Conservation (phyloP, 148 eudicot species). For the Chenopodium quinoa region DNA sequence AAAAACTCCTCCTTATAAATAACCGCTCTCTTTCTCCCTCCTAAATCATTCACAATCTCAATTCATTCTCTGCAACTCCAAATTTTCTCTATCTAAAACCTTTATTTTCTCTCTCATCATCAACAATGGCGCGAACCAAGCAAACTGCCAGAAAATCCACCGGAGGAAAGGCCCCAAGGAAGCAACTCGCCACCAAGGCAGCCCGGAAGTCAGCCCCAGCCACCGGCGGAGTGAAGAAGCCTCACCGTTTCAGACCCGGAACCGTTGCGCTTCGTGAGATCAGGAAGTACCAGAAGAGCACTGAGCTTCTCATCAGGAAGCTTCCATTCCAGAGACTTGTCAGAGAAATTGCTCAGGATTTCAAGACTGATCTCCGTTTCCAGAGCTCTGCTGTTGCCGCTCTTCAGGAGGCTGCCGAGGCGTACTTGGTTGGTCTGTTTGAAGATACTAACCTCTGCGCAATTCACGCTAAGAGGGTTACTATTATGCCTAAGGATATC, state of each 20-base stretch:
- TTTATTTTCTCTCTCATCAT: neutral
- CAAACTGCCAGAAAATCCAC: constrained; percentile 35
- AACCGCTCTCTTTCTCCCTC: neutral
- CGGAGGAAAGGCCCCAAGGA: constrained; percentile 35
- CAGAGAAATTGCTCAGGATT: constrained; percentile 33
- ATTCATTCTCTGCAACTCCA: too few species aligned
- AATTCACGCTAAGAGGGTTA: constrained; percentile 33
- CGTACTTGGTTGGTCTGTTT: constrained; percentile 28
- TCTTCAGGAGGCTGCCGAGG: constrained; percentile 29
- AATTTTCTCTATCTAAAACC: neutral
- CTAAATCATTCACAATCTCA: neutral
- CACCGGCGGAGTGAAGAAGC: constrained; percentile 40
- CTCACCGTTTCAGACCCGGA: constrained; percentile 32
- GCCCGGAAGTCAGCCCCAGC: constrained; percentile 34
- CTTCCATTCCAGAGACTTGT: constrained; percentile 36
- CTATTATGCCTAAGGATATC: constrained; percentile 36
- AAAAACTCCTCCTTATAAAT: neutral
- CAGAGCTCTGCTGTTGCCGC: constrained; percentile 36
- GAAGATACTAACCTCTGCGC: constrained; percentile 34
- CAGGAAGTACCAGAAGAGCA: constrained; percentile 36
- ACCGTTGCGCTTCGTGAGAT: constrained; percentile 33
- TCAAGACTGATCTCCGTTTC: constrained; percentile 35
- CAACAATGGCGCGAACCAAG: constrained; percentile 32
- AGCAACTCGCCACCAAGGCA: constrained; percentile 33
- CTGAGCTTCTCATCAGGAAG: constrained; percentile 33